Conservation (phyloP, 2,329 filamentous ascomycete genomes). For the Dothiorella sarmentorum region DNA sequence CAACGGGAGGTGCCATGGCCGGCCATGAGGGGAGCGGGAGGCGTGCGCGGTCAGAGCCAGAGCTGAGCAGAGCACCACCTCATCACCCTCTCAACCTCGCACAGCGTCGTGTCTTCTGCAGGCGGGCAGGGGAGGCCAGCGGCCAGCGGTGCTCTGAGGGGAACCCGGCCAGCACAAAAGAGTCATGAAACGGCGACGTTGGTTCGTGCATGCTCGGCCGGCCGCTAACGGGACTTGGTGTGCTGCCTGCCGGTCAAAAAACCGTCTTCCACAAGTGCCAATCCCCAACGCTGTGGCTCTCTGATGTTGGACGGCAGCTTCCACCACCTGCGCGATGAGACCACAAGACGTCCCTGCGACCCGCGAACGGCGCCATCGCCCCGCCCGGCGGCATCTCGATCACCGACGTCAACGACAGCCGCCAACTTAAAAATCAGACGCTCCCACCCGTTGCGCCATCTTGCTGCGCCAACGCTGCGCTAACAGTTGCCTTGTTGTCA, state of each 20-base stretch:
- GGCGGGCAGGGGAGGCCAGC: not conserved
- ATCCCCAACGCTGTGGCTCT: not conserved
- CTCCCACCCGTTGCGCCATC: not conserved
- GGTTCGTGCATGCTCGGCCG: not conserved
- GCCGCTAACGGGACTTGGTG: not conserved
- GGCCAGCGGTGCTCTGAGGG: not conserved
- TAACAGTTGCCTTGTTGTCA: not conserved
- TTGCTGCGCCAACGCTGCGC: not conserved
- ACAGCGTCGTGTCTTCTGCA: not conserved
- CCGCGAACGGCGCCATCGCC: not conserved
- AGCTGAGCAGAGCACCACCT: not conserved
- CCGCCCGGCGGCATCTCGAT: not conserved
- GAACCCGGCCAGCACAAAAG: not conserved
- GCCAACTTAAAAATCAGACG: slow-evolving; percentile 6
- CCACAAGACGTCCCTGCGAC: not conserved
- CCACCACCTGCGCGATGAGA: not conserved
- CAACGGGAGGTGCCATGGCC: not conserved
- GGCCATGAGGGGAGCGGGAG: not conserved
- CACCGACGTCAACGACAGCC: not conserved
- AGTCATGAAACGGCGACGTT: not conserved
- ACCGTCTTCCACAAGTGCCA: too few relatives aligned
- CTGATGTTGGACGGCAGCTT: not conserved
- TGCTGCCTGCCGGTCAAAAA: not conserved
- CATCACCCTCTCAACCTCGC: not conserved
- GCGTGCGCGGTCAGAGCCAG: not conserved